Percentiles rank a stretch among this genome's conserved stretches.
phyloP scores from a whole-genome alignment of 495 filamentous ascomycete genomes.

The Aspergillus cavernicola region DNA sequence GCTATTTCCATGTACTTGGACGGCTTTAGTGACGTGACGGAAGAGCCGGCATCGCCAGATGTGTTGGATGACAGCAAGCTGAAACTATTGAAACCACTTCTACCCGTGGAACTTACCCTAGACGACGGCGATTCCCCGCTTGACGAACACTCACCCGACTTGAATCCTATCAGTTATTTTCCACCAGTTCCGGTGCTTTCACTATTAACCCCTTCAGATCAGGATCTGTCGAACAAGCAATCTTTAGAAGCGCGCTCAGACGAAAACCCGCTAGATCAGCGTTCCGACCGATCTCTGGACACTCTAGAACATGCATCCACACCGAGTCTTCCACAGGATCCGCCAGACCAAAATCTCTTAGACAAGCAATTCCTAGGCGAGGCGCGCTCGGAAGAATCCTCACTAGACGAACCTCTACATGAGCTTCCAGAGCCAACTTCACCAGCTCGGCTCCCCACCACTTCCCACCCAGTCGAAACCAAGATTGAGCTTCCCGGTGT shows the following conservation, averaged over 20 bases:
- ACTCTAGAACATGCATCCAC: not conserved
- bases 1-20: conserved; percentile 90
- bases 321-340: not conserved
- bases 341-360: not conserved
- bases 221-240: conserved; percentile 11
- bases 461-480: conserved; percentile 29
- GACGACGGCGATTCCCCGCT: conserved; percentile 20
- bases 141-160: conserved; percentile 17
- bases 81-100: conserved; percentile 29
- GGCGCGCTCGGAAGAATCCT: not conserved
- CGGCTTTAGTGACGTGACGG: conserved; percentile 64
- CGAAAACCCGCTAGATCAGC: conserved; percentile 5
- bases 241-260: conserved; percentile 10
- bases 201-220: conserved; percentile 18
- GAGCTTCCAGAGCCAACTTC: conserved; percentile 18
- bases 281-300: not conserved
- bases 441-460: conserved; percentile 17
- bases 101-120: conserved; percentile 26
- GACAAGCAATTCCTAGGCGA: conserved; percentile 2
- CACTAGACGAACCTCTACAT: not conserved
- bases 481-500: conserved; percentile 41
- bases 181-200: conserved; percentile 27
- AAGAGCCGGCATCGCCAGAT: conserved; percentile 38
- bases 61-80: conserved; percentile 28
- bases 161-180: conserved; percentile 23